Evolutionary conservation across 805 yeast species (phyloP), one percentile per base, ranked within the genome.

Genomic region (Candida adriatica): DNA sequence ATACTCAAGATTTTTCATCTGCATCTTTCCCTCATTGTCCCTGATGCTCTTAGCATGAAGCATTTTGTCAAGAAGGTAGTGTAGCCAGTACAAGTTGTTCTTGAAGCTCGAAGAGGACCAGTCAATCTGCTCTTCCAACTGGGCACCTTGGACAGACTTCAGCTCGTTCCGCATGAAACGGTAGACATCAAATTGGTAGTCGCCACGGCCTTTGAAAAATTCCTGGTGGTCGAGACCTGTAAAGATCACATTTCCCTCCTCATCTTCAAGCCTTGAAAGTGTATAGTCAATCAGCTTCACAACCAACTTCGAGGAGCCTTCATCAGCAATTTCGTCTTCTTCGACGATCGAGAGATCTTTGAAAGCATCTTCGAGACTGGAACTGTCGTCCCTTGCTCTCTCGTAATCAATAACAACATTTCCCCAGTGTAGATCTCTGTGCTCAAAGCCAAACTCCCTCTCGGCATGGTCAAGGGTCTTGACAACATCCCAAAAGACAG

Each of bases 381-480:
- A 27, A 9, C 24, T 34, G 18, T 31, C 33, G 13, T 22, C 36
- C 11, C 8, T 15, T 7, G 19, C 29, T 11, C 54, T 52, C 6
- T 45, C 37, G 10, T 44, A 42, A 30, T 62, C 62, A 13, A 80
- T 58, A 11, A 77, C 57, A 32, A 80, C 59, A 46, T 80, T 80
- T 9, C 79, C 78, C 67, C 80, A 65, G 39, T 76, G 80, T 37
- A 81, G 53, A 51, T 80, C 84, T 28, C 90, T 62, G 46, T 81
- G 90, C 53, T 80, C 88, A 53, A 79, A 79, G 38, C 67, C 61
- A 37, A 59, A 58, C 22, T 56, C 48, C 11, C 58, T 51, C 51
- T 81, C 87, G 1, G 74, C 79, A 8, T 54, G 55, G 16, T 70
- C 65, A 16, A 80, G 53, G 5, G 63, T 53, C n/a, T 58, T 51